phyloP scores from a whole-genome alignment of 2,329 filamentous ascomycete species.

The Cladosporium sphaerospermum region DNA sequence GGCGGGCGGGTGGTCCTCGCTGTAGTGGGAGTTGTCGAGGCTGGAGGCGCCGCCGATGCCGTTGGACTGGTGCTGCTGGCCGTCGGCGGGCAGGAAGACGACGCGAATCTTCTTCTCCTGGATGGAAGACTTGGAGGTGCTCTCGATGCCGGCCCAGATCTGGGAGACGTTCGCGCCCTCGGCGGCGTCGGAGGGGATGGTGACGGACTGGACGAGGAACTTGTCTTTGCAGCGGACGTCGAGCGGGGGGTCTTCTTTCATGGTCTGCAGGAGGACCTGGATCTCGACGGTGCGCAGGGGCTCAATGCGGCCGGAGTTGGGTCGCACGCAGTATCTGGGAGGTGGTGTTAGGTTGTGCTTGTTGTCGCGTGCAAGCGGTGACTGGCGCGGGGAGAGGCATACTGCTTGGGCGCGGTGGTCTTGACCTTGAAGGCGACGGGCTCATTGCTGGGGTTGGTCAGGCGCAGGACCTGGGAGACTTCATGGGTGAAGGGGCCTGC shows the following conservation, averaged over 20 bases:
- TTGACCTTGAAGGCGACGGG: constrained; percentile 76
- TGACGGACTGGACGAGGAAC: constrained; percentile 90
- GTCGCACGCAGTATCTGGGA: constrained; percentile 87
- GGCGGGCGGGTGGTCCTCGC: constrained; percentile 42
- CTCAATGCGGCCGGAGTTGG: constrained; percentile 94
- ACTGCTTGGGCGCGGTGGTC: constrained; percentile 99
- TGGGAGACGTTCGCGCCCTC: constrained; percentile 74
- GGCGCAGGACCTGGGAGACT: constrained; percentile 55
- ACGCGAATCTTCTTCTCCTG: constrained; percentile 96
- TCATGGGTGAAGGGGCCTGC: constrained; percentile 59
- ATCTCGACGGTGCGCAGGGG: constrained; percentile 86
- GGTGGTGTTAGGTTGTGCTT: neutral
- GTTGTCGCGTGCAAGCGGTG: neutral
- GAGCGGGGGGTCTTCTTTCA: constrained; percentile 85
- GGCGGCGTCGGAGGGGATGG: constrained; percentile 68
- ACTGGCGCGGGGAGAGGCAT: constrained; percentile 36
- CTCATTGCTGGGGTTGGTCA: constrained; percentile 52
- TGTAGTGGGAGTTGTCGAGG: constrained; percentile 16
- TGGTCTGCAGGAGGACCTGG: constrained; percentile 93
- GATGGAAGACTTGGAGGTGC: constrained; percentile 67
- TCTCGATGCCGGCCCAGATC: constrained; percentile 72
- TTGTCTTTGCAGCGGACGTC: constrained; percentile 95
- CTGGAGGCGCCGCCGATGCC: constrained; percentile 19
- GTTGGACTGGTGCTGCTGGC: constrained; percentile 26
- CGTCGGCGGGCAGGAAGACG: constrained; percentile 65